These are phyloP conservation scores for Yamadazyma siamensis DNA, from an alignment of 1,139 yeast species.

Conservation along the genomic window DNA sequence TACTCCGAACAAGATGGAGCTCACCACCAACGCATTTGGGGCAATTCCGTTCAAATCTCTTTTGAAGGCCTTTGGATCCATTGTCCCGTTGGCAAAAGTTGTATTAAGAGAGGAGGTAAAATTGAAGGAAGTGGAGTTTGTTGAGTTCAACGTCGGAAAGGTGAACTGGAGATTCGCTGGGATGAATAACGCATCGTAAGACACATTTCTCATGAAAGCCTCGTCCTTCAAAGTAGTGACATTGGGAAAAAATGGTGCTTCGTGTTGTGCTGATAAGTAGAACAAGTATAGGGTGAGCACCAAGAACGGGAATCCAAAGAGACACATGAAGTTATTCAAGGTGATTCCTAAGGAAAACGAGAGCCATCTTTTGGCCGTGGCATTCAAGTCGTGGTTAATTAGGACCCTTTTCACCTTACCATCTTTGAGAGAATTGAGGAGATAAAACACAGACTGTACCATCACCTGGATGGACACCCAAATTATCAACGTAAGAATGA, in stretches of 20 bases:
- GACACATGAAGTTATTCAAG: slow-evolving; percentile 28
- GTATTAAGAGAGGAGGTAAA: slow-evolving; percentile 1
- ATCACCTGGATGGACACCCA: slow-evolving; percentile 25
- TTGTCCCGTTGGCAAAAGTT: background rate
- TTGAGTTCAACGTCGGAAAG: slow-evolving; percentile 2
- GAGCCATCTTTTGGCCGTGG: slow-evolving; percentile 19
- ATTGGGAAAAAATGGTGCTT: slow-evolving; percentile 15
- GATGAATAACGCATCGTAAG: slow-evolving; percentile 24
- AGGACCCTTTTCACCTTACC: slow-evolving; percentile 1
- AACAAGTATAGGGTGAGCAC: slow-evolving; percentile 40
- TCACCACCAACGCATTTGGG: slow-evolving; percentile 19
- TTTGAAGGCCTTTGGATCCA: slow-evolving; percentile 1
- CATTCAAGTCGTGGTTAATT: slow-evolving; percentile 5
- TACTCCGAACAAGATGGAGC: slow-evolving; percentile 28
- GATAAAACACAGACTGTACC: slow-evolving; percentile 14
- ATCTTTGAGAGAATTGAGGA: slow-evolving; percentile 4
- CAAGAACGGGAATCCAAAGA: slow-evolving; percentile 46
- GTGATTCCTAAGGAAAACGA: slow-evolving; percentile 32
- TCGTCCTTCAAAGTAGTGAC: slow-evolving; percentile 15
- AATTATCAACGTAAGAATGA: slow-evolving; percentile 31
- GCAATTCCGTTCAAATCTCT: slow-evolving; percentile 5
- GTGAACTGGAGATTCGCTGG: slow-evolving; percentile 13
- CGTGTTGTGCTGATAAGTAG: slow-evolving; percentile 18
- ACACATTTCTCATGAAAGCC: slow-evolving; percentile 25
- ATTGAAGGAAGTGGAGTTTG: background rate